Percentiles rank a stretch among this genome's conserved stretches.
phyloP scores from a whole-genome alignment of 257 asterid genomes.

The Knoxia roxburghii region DNA sequence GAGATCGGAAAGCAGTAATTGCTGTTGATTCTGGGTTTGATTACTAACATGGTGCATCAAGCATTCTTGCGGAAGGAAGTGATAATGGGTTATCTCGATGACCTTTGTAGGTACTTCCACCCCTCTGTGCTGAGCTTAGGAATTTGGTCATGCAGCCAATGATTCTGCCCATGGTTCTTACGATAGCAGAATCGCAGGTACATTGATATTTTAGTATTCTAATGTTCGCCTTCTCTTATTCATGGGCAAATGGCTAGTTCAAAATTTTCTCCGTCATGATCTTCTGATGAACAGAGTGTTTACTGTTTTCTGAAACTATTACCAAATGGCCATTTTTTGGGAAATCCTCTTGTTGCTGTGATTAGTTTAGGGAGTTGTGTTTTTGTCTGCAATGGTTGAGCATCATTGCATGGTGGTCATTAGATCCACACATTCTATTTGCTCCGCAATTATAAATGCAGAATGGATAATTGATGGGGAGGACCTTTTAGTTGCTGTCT shows the following conservation, averaged over 20 bases:
- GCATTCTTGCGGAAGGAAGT: not conserved
- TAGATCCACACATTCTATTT: not conserved
- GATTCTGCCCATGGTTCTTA: constrained; percentile 98
- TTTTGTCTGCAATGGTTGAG: not conserved
- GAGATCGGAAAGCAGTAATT: not conserved
- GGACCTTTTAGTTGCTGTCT: not conserved
- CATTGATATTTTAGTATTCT: constrained; percentile 13
- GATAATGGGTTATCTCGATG: constrained; percentile 13
- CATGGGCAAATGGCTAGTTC: not conserved
- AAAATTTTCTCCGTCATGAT: not conserved
- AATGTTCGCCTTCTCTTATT: constrained; percentile 5
- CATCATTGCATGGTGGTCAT: not conserved
- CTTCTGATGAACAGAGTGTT: not conserved
- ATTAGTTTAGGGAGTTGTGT: not conserved
- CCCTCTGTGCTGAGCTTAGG: constrained; percentile 97
- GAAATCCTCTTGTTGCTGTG: not conserved
- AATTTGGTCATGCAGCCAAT: constrained; percentile 98
- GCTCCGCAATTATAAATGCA: not conserved
- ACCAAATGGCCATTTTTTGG: not conserved
- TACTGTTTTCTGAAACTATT: not conserved
- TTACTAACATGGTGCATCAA: not conserved
- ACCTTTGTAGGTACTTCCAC: constrained; percentile 89
- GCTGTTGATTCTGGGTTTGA: not conserved
- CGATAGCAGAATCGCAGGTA: constrained; percentile 99
- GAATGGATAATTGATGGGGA: not conserved